phyloP scores from a whole-genome alignment of 208 protist species.

The Plasmodiophora brassicae region DNA sequence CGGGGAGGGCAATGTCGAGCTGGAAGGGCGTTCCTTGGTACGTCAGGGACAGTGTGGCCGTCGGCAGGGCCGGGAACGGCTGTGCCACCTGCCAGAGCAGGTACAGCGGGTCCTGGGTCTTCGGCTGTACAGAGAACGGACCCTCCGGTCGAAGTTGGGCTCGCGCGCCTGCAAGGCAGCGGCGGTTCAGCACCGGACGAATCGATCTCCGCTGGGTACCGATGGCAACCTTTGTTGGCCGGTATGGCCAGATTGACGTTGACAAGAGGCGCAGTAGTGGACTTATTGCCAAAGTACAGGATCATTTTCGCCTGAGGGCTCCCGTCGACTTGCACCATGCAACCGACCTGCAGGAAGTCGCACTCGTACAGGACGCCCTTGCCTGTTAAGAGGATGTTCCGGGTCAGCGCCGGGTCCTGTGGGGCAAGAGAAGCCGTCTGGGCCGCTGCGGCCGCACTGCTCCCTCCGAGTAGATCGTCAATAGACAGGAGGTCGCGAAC shows the following conservation, averaged over 20 bases:
- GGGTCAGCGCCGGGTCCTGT: background rate
- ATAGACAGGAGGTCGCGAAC: background rate
- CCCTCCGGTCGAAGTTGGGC: background rate
- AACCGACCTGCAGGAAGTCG: background rate
- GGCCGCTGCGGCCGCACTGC: background rate
- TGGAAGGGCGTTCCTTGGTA: background rate
- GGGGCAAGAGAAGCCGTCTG: background rate
- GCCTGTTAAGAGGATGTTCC: background rate
- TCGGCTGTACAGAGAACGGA: background rate
- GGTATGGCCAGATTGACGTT: background rate
- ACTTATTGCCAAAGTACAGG: constrained; percentile 10
- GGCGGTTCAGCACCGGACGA: too few relatives aligned
- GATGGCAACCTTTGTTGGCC: background rate
- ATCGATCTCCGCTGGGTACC: too few relatives aligned
- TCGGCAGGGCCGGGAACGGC: background rate
- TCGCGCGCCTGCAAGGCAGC: background rate
- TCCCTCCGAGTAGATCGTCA: background rate
- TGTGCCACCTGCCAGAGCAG: constrained; percentile 17
- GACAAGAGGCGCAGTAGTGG: background rate
- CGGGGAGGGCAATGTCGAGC: background rate
- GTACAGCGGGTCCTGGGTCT: background rate
- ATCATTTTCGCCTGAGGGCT: constrained; percentile 6
- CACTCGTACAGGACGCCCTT: background rate
- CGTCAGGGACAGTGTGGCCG: background rate
- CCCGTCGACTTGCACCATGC: background rate